Evolutionary conservation across 164 flowering plant species (phyloP).

Genomic region (Dillenia suffruticosa): DNA sequence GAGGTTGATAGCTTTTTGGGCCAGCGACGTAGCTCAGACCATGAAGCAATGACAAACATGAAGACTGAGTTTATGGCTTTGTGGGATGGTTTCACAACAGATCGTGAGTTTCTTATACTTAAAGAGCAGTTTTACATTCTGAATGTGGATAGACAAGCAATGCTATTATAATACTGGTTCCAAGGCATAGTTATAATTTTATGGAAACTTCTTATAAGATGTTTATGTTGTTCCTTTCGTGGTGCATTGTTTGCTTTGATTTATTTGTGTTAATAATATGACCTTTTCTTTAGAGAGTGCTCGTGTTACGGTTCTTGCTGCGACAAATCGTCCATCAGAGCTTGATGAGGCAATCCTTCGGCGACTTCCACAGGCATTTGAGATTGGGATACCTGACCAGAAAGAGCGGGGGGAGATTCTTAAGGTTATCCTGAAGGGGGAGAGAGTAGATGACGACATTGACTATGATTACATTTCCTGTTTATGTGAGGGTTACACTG

Average conservation of each 20-base stretch:
- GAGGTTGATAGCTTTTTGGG: constrained; percentile 94
- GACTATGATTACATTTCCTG: constrained; percentile 61
- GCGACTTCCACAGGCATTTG: constrained; percentile 94
- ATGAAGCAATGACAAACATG: constrained; percentile 78
- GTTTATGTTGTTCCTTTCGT: no score
- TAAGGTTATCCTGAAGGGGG: constrained; percentile 81
- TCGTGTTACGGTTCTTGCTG: constrained; percentile 97
- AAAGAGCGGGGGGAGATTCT: constrained; percentile 76
- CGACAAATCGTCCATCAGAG: constrained; percentile 96
- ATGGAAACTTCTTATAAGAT: no score
- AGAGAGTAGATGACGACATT: constrained; percentile 60
- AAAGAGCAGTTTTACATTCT: no score
- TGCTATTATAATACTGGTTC: no score
- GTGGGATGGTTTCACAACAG: constrained; percentile 97
- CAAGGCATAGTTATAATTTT: no score
- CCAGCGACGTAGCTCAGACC: constrained; percentile 71
- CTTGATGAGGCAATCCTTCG: constrained; percentile 98
- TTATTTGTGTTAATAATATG: no score
- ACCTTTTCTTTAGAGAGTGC: constrained; percentile 51
- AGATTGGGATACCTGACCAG: constrained; percentile 79
- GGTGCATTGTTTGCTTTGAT: no score
- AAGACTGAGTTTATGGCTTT: constrained; percentile 95
- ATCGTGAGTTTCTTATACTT: constrained; percentile 48
- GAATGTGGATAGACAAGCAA: no score
- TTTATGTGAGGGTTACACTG: constrained; percentile 85